Base-by-base conservation (phyloP, 768 basidiomycete genomes). In the Xerocomus potaroensis region DNA sequence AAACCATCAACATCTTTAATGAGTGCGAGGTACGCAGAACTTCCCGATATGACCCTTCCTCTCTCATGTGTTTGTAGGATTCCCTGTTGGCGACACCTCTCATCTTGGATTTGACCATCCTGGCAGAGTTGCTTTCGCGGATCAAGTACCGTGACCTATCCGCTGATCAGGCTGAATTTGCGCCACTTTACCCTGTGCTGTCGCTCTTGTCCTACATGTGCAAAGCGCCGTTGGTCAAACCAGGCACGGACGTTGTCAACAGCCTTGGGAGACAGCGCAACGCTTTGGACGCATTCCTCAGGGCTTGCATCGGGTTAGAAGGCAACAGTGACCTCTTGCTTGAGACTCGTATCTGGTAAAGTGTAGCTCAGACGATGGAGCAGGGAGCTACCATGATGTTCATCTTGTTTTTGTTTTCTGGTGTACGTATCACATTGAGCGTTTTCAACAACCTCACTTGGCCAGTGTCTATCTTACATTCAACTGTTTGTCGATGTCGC, bases 211-310 rank as follows among this genome's bases (percentile, higher is more conserved):
- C 84, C 34, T 97, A 94, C 78, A 95, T 97, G 92, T 83, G 95
- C 72, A 96, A 96, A 77, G 93, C 92, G 0, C 91, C 92, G n/a
- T 81, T 94, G 61, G 92, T 94, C 70, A 94, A 94, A 75, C 90
- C 88, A 57, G 88, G 83, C 45, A 87, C 86, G 30, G 89, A 90
- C 58, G 92, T 97, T 57, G 86, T 98, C 69, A 99, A 99, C 81
- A 87, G 85, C 55, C 79, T 97, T 54, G 86, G 84, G 70, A 82
- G 94, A 65, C 95, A 99, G 76, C 84, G 95, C 63, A 90, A 92
- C 51, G 95, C 91, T 8, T 81, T 98, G 47, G 93, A 95, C 68
- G 71, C 77, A 33, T 96, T 95, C 83, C 75, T 96, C 62, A 95
- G 94, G 79, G 92, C 92, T 32, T 96, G 91, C 69, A 71, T 94